Conservation (phyloP, 2,329 filamentous ascomycete genomes). For the Sclerotinia minor region DNA sequence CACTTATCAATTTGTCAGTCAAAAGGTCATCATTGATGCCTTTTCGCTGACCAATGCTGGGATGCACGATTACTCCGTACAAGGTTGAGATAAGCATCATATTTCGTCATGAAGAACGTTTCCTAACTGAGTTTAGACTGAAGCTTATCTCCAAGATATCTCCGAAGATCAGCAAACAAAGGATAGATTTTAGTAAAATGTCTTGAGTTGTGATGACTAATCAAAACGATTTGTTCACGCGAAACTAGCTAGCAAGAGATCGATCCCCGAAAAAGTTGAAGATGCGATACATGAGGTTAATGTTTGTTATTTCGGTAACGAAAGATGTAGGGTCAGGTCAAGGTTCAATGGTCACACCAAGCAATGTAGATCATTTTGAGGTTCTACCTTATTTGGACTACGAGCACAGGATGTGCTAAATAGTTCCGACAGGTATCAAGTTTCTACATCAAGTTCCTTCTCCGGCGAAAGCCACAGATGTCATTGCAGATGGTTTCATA, state of each 20-base stretch:
- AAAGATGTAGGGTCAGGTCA: background rate
- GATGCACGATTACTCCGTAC: background rate
- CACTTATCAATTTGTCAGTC: background rate
- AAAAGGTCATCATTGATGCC: background rate
- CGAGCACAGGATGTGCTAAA: background rate
- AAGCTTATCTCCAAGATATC: slow-evolving; percentile 24
- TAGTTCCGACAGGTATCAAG: background rate
- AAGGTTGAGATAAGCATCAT: background rate
- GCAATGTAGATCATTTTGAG: background rate
- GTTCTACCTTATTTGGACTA: background rate
- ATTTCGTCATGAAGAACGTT: slow-evolving; percentile 18
- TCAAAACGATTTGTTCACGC: background rate
- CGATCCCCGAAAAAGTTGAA: background rate
- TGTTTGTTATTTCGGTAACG: background rate
- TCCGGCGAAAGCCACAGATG: background rate
- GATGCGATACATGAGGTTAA: background rate
- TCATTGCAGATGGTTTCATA: background rate
- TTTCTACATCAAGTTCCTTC: background rate
- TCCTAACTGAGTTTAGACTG: slow-evolving; percentile 1
- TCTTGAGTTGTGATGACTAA: background rate
- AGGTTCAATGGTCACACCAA: background rate
- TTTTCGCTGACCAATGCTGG: slow-evolving; percentile 21
- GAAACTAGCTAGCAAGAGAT: no score
- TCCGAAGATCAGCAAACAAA: background rate
- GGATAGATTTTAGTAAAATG: background rate